These are phyloP conservation scores for Nitzschia sp. DNA, from an alignment of 108 stramenopile genomes.

Conservation along the genomic window DNA sequence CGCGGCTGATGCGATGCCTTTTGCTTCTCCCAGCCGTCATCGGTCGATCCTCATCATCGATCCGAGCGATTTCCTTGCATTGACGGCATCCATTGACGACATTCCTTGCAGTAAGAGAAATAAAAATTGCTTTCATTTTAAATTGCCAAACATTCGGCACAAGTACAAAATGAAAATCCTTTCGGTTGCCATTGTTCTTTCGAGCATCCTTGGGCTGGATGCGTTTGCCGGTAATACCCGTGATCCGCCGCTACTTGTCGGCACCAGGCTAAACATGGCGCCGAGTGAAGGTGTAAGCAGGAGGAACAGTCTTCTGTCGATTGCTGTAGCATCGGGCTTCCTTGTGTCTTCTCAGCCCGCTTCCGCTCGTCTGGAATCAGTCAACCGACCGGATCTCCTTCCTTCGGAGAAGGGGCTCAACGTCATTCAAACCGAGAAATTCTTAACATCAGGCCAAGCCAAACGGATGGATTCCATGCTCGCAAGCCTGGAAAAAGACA, in stretches of 20 bases:
- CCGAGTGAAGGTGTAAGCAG: neutral
- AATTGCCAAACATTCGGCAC: too few relatives aligned
- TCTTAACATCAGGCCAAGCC: constrained; percentile 82
- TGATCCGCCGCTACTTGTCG: neutral
- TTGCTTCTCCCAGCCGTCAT: too few relatives aligned
- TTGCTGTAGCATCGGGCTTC: constrained; percentile 48
- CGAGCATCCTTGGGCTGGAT: neutral
- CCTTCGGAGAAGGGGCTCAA: constrained; percentile 64
- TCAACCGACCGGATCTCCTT: constrained; percentile 84
- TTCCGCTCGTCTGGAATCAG: constrained; percentile 76
- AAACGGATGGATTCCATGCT: constrained; percentile 71
- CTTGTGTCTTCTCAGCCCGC: constrained; percentile 28
- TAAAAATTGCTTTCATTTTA: too few relatives aligned
- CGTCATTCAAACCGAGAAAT: constrained; percentile 86
- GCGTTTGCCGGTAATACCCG: neutral
- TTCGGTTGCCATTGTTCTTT: neutral
- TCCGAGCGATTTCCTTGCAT: too few relatives aligned
- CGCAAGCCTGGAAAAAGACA: constrained; percentile 68
- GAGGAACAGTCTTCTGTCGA: neutral
- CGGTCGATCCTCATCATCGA: too few relatives aligned
- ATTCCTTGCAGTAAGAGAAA: too few relatives aligned
- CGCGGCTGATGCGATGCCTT: too few relatives aligned
- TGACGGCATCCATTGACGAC: too few relatives aligned
- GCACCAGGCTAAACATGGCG: neutral
- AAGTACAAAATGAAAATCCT: neutral